These are phyloP conservation scores for Penicillium egyptiacum DNA, from an alignment of 495 filamentous ascomycete species.

Conservation along the genomic window DNA sequence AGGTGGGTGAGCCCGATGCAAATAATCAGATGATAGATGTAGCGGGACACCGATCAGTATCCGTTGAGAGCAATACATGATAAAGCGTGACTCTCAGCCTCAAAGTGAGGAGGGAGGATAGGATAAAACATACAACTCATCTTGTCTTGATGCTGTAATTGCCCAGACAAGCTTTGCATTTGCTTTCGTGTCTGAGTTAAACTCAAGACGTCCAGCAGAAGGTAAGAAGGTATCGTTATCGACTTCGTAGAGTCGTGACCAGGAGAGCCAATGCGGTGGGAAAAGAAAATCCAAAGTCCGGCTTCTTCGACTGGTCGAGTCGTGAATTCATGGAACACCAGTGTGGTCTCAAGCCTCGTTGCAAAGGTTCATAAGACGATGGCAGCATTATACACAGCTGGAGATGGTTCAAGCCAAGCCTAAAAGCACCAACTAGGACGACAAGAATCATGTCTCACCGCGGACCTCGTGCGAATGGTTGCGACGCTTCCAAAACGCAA, in stretches of 20 bases:
- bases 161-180: background rate
- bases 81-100: conserved; percentile 7
- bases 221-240: conserved; percentile 8
- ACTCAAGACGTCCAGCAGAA: conserved; percentile 4
- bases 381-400: conserved; percentile 28
- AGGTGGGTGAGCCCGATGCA: conserved; percentile 20
- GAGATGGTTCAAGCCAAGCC: conserved; percentile 4
- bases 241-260: conserved; percentile 16
- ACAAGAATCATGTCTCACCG: conserved; percentile 35
- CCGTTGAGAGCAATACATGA: background rate
- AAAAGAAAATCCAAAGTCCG: background rate
- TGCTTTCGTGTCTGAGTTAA: background rate
- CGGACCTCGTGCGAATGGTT: conserved; percentile 39
- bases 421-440: conserved; percentile 5
- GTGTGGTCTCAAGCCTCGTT: conserved; percentile 32
- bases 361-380: conserved; percentile 35
- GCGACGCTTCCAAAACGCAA: conserved; percentile 50
- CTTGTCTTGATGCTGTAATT: background rate
- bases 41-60: conserved; percentile 8
- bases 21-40: conserved; percentile 7
- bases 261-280: conserved; percentile 5
- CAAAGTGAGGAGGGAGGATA: background rate
- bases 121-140: background rate
- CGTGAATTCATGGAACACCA: conserved; percentile 37
- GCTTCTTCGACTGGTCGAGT: conserved; percentile 10